Base-by-base conservation (phyloP, 2,329 filamentous ascomycete species). In the Apiospora arundinis region DNA sequence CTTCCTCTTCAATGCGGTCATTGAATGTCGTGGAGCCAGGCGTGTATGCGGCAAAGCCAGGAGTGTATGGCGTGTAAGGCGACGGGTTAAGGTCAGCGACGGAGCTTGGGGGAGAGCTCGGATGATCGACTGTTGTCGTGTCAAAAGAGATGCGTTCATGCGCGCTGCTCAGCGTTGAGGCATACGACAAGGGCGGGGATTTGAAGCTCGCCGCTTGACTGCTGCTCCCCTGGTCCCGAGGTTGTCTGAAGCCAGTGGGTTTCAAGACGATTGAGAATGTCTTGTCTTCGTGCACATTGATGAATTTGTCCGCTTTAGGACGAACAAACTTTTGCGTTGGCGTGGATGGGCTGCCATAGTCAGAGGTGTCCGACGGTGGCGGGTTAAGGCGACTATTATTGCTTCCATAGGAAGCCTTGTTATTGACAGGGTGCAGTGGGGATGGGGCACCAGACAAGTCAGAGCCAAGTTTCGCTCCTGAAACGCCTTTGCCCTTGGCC, bases 261-360 rank as follows among this genome's bases (percentile, higher is more conserved):
- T 80, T 81, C 40, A 82, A 77, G 37, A 85, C 79, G 46, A 90
- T 79, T 21, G 87, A 88, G 75, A 91, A 90, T 5, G 88, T 90
- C 79, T 89, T 89, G 78, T 90, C 86, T 7, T 87, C 78, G 74
- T 90, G 83, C 40, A 90, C 80, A 69, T 83, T 84, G 72, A 90
- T 84, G 42, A 85, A 77, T 73, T 84, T 85, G 69, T 81, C 80
- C 72, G 84, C 81, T 63, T 84, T 81, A 18, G 84, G 83, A 67
- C 75, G 73, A 69, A 83, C 78, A 44, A 32, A 21, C 16, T 49
- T 70, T 44, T 46, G 56, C 16, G 49, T 72, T 45, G 75, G 75
- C 68, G 73, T 68, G 73, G 77, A 73, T 73, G 60, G 74, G 70
- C 76, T 74, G 69, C 76, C 75, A 71, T 76, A 74, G 70, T 73